Evolutionary conservation across 768 basidiomycete species (phyloP), one percentile per base, ranked within the genome.

Genomic region (Phylloporus sp.): DNA sequence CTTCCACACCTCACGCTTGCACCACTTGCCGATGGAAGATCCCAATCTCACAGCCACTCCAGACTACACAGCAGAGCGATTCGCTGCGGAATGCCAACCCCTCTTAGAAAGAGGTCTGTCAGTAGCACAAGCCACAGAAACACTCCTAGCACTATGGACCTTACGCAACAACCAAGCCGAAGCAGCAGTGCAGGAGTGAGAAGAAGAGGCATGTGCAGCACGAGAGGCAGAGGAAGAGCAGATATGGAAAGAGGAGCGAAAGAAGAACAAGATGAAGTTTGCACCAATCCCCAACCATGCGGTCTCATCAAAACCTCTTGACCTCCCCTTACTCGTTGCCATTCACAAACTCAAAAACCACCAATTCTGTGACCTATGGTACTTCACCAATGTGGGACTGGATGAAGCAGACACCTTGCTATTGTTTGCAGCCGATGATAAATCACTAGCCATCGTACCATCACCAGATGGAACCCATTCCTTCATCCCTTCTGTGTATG

Each of bases 341-440:
- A 12, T 27, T 2, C 13, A 16, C 3, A 50, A 50, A 12, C 28
- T 52, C 4, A 38, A 38, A 15, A 47, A 38, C 13, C 38, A 45
- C n/a, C 13, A 16, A 2, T 50, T 26, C 50, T 45, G 42, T 13
- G n/a, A 46, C 9, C 38, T 52, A 36, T 43, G 50, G 51, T 56
- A 56, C 32, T 62, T 55, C 54, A 58, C 59, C 11, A 62, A 59
- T 20, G 16, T 20, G 2, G 56, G 58, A 15, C 26, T 58, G 0
- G 31, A 49, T 5, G 38, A 52, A 23, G 52, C 61, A 0, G 42
- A 43, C 7, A 3, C 7, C 13, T 34, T 27, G 18, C 31, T 31
- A 13, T 24, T 22, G 2, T 28, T 34, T 6, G 18, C 42, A 2
- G 36, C 49, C 16, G 52, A 57, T 13, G 42, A 32, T 15, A 15